Conservation (phyloP, 306 rosid species). For the Gynostemma pentaphyllum region DNA sequence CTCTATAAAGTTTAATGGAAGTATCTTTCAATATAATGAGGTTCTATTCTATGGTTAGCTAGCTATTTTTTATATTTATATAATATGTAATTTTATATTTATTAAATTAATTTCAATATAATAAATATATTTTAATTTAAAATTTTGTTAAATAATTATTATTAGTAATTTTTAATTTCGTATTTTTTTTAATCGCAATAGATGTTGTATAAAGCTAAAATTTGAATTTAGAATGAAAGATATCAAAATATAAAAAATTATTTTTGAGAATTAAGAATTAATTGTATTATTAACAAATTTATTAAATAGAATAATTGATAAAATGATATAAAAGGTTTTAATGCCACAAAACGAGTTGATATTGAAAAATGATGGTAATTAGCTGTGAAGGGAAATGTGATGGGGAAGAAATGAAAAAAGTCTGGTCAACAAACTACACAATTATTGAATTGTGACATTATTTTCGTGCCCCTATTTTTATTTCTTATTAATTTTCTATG, state of each 20-base stretch:
- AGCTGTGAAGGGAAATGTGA: background rate
- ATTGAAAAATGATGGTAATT: background rate
- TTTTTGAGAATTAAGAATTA: too few species aligned
- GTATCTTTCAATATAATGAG: background rate
- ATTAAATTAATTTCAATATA: too few species aligned
- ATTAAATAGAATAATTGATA: background rate
- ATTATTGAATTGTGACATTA: background rate
- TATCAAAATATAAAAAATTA: too few species aligned
- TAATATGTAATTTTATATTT: too few species aligned
- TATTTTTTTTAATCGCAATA: too few species aligned
- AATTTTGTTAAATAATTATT: background rate
- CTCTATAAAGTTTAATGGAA: background rate
- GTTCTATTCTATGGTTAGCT: background rate
- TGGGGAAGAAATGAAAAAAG: background rate
- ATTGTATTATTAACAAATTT: too few species aligned
- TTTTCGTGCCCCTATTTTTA: background rate
- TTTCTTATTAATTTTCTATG: too few species aligned
- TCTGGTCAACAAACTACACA: background rate
- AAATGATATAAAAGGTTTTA: background rate
- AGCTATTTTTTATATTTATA: too few species aligned
- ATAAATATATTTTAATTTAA: too few species aligned
- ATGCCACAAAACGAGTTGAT: background rate
- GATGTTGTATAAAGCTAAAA: too few species aligned
- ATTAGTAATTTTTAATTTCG: too few species aligned
- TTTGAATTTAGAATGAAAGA: too few species aligned